Conservation (phyloP, 805 yeast species). For the Scheffersomyces coipomensis region DNA sequence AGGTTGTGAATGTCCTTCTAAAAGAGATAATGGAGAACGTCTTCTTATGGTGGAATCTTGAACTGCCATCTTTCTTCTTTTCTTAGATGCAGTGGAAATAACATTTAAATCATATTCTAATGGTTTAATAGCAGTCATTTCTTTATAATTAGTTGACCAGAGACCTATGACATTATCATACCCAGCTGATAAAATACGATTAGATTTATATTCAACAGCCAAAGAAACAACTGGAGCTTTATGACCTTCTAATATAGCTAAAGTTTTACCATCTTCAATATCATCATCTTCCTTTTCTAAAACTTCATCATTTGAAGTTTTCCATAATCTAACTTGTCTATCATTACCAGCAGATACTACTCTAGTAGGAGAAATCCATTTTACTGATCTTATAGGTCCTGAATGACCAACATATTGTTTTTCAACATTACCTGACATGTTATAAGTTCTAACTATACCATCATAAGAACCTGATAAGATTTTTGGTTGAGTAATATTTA, state of each 20-base stretch:
- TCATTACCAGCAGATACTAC: conserved; percentile 87
- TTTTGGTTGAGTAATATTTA: conserved; percentile 39
- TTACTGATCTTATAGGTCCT: conserved; percentile 80
- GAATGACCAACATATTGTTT: conserved; percentile 85
- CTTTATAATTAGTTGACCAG: conserved; percentile 88
- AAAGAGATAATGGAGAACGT: conserved; percentile 74
- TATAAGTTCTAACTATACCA: conserved; percentile 90
- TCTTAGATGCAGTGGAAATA: conserved; percentile 77
- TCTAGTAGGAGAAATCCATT: conserved; percentile 73
- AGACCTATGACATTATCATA: conserved; percentile 77
- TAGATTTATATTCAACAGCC: conserved; percentile 52
- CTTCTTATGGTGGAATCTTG: conserved; percentile 74
- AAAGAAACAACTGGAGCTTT: conserved; percentile 80
- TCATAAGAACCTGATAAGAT: conserved; percentile 91
- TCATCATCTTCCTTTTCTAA: conserved; percentile 28
- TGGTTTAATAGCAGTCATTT: conserved; percentile 63
- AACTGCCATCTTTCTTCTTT: conserved; percentile 80
- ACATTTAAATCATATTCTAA: conserved; percentile 43
- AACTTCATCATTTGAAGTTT: conserved; percentile 48
- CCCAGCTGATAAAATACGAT: conserved; percentile 78
- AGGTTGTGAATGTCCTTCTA: conserved; percentile 83
- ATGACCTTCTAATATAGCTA: conserved; percentile 88
- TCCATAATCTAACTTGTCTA: conserved; percentile 87
- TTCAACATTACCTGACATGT: conserved; percentile 74
- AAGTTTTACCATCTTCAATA: conserved; percentile 67